These are phyloP conservation scores for Dissophora ornata DNA, from an alignment of 192 early-diverging fungal genomes.

Conservation along the genomic window DNA sequence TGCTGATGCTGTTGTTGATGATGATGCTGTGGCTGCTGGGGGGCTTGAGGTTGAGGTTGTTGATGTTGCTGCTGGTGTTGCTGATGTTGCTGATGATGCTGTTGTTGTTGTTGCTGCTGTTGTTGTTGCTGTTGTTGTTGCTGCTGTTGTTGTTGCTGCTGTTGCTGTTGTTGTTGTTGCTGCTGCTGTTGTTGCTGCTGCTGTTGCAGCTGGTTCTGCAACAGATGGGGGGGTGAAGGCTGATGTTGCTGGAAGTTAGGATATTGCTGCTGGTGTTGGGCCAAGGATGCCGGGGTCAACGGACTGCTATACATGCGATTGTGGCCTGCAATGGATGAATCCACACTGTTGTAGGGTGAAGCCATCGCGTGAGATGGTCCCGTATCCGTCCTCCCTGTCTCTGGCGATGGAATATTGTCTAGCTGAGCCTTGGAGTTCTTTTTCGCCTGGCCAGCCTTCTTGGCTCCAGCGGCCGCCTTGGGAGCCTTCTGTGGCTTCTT, in stretches of 20 bases:
- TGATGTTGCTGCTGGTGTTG: conserved; percentile 13
- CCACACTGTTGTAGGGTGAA: conserved; percentile 30
- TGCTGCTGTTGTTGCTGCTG: conserved; percentile 32
- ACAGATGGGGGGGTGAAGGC: conserved; percentile 32
- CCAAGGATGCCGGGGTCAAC: conserved; percentile 29
- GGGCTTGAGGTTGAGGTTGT: conserved; percentile 11
- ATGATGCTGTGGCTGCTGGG: conserved; percentile 1
- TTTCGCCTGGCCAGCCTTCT: conserved; percentile 37
- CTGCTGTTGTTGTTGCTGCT: conserved; percentile 12
- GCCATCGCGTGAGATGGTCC: conserved; percentile 30
- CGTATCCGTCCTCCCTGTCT: conserved; percentile 12
- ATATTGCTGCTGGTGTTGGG: conserved; percentile 53
- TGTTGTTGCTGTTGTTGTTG: conserved; percentile 26
- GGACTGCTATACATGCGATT: conserved; percentile 43
- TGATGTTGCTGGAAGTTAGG: conserved; percentile 52
- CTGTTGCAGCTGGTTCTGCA: conserved; percentile 32
- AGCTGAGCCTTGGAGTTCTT: conserved; percentile 28
- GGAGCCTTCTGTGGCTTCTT: conserved; percentile 41
- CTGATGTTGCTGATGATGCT: conserved; percentile 19
- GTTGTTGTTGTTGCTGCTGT: conserved; percentile 1
- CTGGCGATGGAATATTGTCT: conserved; percentile 40
- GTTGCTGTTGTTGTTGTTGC: conserved; percentile 27
- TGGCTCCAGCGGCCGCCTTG: conserved; percentile 29
- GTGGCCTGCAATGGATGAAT: conserved; percentile 30
- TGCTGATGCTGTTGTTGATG: conserved; percentile 17